Conservation (phyloP, 768 basidiomycete species). For the Lactarius sanguifluus region DNA sequence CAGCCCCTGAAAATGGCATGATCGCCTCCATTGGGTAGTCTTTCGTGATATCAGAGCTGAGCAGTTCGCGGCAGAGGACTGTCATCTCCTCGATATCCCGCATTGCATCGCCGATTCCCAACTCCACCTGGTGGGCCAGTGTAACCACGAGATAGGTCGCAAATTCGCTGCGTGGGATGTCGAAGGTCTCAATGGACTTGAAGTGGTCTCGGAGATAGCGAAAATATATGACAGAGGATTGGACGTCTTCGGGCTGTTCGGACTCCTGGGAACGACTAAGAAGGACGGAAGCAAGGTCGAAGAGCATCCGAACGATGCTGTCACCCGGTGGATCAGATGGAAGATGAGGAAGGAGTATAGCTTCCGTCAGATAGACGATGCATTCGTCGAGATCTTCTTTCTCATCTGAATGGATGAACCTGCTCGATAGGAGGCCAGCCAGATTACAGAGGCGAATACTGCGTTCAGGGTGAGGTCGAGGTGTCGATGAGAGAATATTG, state of each 20-base stretch:
- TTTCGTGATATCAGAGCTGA: neutral
- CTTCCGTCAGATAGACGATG: neutral
- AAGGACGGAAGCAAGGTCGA: neutral
- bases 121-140: neutral
- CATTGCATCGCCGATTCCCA: neutral
- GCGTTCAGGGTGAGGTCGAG: neutral
- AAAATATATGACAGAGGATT: neutral
- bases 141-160: neutral
- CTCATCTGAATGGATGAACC: neutral
- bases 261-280: neutral
- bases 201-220: neutral
- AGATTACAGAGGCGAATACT: neutral
- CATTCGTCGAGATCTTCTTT: neutral
- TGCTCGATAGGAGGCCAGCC: neutral
- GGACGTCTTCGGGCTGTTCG: neutral
- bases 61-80: slow-evolving; percentile 5
- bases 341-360: neutral
- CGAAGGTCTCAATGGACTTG: neutral
- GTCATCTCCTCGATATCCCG: slow-evolving; percentile 1
- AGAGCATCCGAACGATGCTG: neutral
- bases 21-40: neutral
- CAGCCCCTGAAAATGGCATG: neutral
- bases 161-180: neutral
- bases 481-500: neutral
- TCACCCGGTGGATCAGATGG: neutral